Evolutionary conservation across 768 basidiomycete species (phyloP), one percentile per base, ranked within the genome.

Genomic region (Boletus rubescentipes): DNA sequence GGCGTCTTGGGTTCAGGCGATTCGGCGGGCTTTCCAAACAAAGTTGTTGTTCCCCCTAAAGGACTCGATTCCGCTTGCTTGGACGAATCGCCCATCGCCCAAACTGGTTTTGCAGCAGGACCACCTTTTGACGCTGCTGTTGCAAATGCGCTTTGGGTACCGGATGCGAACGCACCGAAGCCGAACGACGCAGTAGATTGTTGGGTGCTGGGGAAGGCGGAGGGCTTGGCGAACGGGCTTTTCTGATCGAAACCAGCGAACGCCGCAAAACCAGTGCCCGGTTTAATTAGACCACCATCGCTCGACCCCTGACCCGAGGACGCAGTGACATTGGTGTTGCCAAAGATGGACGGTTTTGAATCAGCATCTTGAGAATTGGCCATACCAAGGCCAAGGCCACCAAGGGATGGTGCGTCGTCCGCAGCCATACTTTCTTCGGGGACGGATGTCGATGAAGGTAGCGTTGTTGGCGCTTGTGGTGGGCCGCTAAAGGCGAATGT

Each of bases 131-230:
- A 47, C 9, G 61, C 44, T n/a, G 61, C 49, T 12, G 53, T 44
- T 7, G 65, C 61, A 54, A 76, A 76, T 23, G 68, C 62, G 9
- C 63, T 66, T 38, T 71, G 64, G 4, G 59, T 42, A 18, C 41
- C 40, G 21, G 61, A 61, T 20, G 71, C 70, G 50, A 75, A 75
- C 11, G 71, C 66, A 31, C 74, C 58, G 55, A 78, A 78, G 32
- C 60, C 57, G 16, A 66, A 71, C 16, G 43, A 30, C n/a, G 54
- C 18, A 11, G 55, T 21, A 8, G 61, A 21, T 54, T 55, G 34
- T 15, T 60, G 53, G 16, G 55, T 26, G n/a, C 44, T 30, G 12
- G 58, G 57, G 26, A 71, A 73, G 8, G 62, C 62, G 38, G 62
- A 46, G 4, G 63, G 50, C 16, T 53, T 63, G 31, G 58, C 61